Conservation (phyloP, 2,329 filamentous ascomycete species). For the Cytospora piceae region DNA sequence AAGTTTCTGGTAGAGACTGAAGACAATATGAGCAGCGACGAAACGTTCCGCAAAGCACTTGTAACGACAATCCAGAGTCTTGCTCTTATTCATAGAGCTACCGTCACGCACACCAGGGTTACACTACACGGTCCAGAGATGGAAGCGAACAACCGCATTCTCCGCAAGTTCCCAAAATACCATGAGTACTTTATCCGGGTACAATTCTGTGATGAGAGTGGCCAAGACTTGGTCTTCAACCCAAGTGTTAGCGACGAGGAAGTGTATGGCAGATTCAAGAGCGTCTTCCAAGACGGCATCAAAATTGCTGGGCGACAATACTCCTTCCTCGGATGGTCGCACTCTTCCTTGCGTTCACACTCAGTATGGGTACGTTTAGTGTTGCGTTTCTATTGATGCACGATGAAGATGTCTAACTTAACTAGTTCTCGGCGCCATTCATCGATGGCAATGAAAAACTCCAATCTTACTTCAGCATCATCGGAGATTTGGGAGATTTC, state of each 20-base stretch:
- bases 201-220: slow-evolving; percentile 75
- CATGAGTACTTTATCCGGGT: slow-evolving; percentile 71
- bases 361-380: slow-evolving; percentile 56
- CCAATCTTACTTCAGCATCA: slow-evolving; percentile 48
- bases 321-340: slow-evolving; percentile 75
- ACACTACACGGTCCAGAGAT: slow-evolving; percentile 63
- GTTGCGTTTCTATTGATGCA: neutral
- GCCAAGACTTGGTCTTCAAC: slow-evolving; percentile 64
- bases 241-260: slow-evolving; percentile 51
- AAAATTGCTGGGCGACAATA: slow-evolving; percentile 65
- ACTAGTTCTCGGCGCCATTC: slow-evolving; percentile 55
- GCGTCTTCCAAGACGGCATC: slow-evolving; percentile 62
- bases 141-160: slow-evolving; percentile 71
- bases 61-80: slow-evolving; percentile 44
- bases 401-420: neutral
- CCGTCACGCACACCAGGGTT: slow-evolving; percentile 63
- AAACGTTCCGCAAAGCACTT: slow-evolving; percentile 30
- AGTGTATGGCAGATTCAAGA: slow-evolving; percentile 64
- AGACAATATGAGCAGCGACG: slow-evolving; percentile 33
- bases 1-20: slow-evolving; percentile 47
- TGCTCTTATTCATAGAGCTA: slow-evolving; percentile 56
- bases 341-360: slow-evolving; percentile 75
- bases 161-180: slow-evolving; percentile 65
- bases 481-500: slow-evolving; percentile 56
- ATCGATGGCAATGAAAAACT: slow-evolving; percentile 38